Percentiles rank a stretch among this genome's conserved stretches.
Conservation (phyloP, 345 rosid genomes). For the Luvunga scandens region DNA sequence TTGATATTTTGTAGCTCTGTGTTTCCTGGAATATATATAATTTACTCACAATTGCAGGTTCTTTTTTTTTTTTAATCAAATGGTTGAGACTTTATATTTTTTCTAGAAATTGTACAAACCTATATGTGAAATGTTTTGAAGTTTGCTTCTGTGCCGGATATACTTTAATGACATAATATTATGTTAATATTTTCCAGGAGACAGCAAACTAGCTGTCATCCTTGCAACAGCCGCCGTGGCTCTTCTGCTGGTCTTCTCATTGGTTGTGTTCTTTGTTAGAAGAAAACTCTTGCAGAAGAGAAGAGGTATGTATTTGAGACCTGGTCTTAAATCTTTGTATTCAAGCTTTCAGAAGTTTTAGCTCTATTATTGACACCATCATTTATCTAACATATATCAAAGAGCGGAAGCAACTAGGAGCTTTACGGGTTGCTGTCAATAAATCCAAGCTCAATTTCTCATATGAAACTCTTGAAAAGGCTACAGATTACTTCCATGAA, state of each 20-base stretch:
- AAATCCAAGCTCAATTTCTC: slow-evolving; percentile 73
- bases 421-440: slow-evolving; percentile 44
- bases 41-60: not conserved
- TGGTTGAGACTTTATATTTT: not conserved
- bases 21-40: not conserved
- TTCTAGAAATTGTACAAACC: not conserved
- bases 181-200: slow-evolving; percentile 33
- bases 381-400: slow-evolving; percentile 16
- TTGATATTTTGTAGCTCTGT: not conserved
- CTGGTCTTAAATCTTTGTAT: not conserved
- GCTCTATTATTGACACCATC: not conserved
- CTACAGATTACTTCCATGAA: slow-evolving; percentile 65
- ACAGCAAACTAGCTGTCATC: slow-evolving; percentile 42
- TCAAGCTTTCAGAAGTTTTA: not conserved
- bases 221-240: slow-evolving; percentile 55
- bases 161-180: not conserved
- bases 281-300: slow-evolving; percentile 42
- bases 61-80: not conserved
- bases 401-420: slow-evolving; percentile 73
- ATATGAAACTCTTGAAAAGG: slow-evolving; percentile 76
- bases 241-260: slow-evolving; percentile 38
- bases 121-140: not conserved
- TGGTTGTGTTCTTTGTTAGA: slow-evolving; percentile 36
- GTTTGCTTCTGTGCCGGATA: not conserved
- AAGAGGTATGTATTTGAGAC: slow-evolving; percentile 38